Evolutionary conservation across 768 basidiomycete species (phyloP).

Genomic region (Tylopilus felleus): DNA sequence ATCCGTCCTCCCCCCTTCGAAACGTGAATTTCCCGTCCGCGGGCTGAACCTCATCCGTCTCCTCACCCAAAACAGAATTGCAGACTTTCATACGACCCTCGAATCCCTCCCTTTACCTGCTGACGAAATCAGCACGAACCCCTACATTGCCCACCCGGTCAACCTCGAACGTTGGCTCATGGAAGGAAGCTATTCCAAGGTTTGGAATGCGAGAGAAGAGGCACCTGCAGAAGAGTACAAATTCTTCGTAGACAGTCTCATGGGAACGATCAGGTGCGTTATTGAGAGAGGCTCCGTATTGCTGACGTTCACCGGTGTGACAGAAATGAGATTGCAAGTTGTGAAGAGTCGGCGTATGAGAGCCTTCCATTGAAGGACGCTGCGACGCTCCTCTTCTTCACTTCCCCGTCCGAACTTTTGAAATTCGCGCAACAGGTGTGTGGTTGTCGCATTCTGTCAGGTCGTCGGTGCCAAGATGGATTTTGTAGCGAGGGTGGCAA

Average conservation of each 20-base stretch:
- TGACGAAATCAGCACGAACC: slow-evolving; percentile 63
- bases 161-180: slow-evolving; percentile 96
- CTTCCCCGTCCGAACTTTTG: slow-evolving; percentile 71
- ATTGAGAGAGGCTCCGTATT: not conserved
- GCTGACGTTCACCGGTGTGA: slow-evolving; percentile 1
- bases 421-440: slow-evolving; percentile 78
- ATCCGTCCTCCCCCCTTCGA: slow-evolving; percentile 73
- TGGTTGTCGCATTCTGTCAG: not conserved
- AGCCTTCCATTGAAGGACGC: slow-evolving; percentile 90
- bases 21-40: slow-evolving; percentile 82
- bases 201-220: slow-evolving; percentile 92
- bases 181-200: slow-evolving; percentile 98
- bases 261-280: slow-evolving; percentile 87
- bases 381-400: slow-evolving; percentile 88
- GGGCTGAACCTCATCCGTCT: slow-evolving; percentile 94
- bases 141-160: slow-evolving; percentile 79
- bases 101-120: slow-evolving; percentile 80
- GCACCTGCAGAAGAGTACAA: slow-evolving; percentile 94
- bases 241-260: slow-evolving; percentile 88
- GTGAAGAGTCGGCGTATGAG: slow-evolving; percentile 91
- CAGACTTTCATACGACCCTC: slow-evolving; percentile 95
- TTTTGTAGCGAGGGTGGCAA: slow-evolving; percentile 74
- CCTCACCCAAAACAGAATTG: slow-evolving; percentile 93
- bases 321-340: slow-evolving; percentile 96
- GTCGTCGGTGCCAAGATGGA: not conserved